Conservation (phyloP, 257 asterid species). For the Solanum virginianum region DNA sequence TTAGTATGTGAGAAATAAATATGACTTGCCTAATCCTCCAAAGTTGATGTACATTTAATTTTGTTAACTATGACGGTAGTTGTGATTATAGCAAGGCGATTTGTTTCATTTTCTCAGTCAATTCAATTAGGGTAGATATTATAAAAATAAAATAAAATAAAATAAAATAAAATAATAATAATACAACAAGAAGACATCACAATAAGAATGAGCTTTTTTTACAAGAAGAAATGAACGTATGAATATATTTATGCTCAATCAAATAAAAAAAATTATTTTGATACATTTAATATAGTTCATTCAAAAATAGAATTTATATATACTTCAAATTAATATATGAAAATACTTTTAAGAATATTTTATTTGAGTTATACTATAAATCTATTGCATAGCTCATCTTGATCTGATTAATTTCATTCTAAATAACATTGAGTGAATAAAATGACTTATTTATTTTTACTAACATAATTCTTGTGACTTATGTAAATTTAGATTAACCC, state of each 20-base stretch:
- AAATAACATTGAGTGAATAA: not conserved
- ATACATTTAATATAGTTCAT: too few relatives aligned
- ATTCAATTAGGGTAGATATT: too few relatives aligned
- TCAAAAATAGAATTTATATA: not conserved
- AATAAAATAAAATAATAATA: too few relatives aligned
- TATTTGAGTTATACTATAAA: too few relatives aligned
- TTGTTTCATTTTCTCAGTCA: not conserved
- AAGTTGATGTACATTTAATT: not conserved
- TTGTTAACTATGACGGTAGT: not conserved
- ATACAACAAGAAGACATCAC: too few relatives aligned
- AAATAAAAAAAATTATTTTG: not conserved
- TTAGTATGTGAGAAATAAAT: not conserved
- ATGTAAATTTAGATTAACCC: not conserved
- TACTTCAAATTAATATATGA: not conserved
- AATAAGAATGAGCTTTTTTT: too few relatives aligned
- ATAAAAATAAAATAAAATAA: too few relatives aligned
- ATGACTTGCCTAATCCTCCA: not conserved
- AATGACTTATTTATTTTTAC: not conserved
- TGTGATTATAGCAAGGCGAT: rapidly evolving
- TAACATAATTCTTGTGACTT: not conserved
- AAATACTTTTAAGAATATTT: too few relatives aligned
- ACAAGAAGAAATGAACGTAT: too few relatives aligned
- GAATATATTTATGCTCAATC: too few relatives aligned
- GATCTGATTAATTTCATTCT: too few relatives aligned
- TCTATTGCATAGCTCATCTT: not conserved